Evolutionary conservation across 2,329 filamentous ascomycete genomes (phyloP), one percentile per base, ranked within the genome.

Genomic region (Clarireedia sp.): DNA sequence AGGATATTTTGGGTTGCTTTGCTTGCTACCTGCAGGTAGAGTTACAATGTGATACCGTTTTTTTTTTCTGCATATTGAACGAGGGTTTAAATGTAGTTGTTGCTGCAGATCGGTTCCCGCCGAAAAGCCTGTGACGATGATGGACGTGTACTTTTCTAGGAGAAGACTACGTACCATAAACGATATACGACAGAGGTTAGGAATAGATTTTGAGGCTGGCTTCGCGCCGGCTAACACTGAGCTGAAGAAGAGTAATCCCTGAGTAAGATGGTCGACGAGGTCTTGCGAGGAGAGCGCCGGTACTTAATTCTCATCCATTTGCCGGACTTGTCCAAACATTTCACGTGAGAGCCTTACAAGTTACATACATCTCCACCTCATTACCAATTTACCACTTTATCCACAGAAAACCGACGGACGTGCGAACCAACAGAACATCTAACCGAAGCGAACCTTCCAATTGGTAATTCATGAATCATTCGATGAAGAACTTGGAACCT

Each of bases 1-100:
- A 48, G 19, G 17, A 14, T 37, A 12, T 36, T 5, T 43, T 12
- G 29, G 29, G 10, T 33, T 33, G 2, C 12, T 5, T 23, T 43
- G n/a, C 17, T 43, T 43, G 6, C 21, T 43, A 8, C 16, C 23
- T 43, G 40, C 40, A 43, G 14, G 16, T 33, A 43, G 40, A 43
- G 40, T 21, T 43, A 21, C 50, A 52, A 33, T 52, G 50, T 52
- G 50, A 52, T 45, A 52, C 50, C 40, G 38, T 52, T 45, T 23
- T n/a, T 19, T 51, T 36, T 37, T 16, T 45, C 19, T 21, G 21
- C 29, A 33, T 4, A 38, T 10, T 38, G 47, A 33, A 41, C 24
- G 48, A 2, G 10, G 26, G 48, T 26, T 2, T 21, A 36, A 38
- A 17, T 33, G 23, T 8, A 17, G 5, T 43, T 52, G 40, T 37